A percentile compares a stretch with the other conserved stretches of the same genome.
Evolutionary conservation across 176 grass and related monocot species (phyloP).

Genomic region (Carex parvula): DNA sequence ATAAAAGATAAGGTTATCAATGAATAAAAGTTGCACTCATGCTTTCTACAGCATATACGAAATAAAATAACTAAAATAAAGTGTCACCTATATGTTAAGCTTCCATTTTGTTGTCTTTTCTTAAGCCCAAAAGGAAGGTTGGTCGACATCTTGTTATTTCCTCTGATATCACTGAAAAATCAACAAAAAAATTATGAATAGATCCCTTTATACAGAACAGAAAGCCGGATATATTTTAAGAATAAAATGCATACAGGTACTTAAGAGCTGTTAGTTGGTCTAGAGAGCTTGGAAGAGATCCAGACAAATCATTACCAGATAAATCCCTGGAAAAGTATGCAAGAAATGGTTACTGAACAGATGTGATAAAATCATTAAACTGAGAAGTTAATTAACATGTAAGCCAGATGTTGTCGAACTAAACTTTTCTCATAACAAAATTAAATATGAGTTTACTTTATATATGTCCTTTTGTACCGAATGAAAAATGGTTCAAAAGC

Average conservation of each 20-base stretch:
- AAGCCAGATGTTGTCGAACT: no score
- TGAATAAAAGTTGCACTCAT: no score
- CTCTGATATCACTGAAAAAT: slow-evolving; percentile 19
- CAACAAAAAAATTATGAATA: background rate
- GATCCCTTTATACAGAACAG: background rate
- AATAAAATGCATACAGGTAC: slow-evolving; percentile 31
- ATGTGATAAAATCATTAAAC: background rate
- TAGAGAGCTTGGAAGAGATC: slow-evolving; percentile 30
- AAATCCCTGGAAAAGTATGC: slow-evolving; percentile 21
- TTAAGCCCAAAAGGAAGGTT: slow-evolving; percentile 36
- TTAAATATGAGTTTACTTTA: no score
- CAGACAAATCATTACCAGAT: slow-evolving; percentile 34
- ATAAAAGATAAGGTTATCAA: no score
- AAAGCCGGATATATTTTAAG: background rate
- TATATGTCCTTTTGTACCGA: no score
- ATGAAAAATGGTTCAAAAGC: no score
- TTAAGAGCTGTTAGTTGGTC: slow-evolving; percentile 30
- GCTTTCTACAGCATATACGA: no score
- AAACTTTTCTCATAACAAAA: no score
- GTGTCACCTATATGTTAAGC: slow-evolving; percentile 39
- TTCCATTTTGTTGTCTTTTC: slow-evolving; percentile 29
- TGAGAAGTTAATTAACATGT: background rate
- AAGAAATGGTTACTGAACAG: background rate
- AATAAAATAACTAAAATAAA: background rate
- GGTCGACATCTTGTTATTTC: background rate